phyloP scores from a whole-genome alignment of 257 asterid genomes.

The Thymus quinquecostatus region DNA sequence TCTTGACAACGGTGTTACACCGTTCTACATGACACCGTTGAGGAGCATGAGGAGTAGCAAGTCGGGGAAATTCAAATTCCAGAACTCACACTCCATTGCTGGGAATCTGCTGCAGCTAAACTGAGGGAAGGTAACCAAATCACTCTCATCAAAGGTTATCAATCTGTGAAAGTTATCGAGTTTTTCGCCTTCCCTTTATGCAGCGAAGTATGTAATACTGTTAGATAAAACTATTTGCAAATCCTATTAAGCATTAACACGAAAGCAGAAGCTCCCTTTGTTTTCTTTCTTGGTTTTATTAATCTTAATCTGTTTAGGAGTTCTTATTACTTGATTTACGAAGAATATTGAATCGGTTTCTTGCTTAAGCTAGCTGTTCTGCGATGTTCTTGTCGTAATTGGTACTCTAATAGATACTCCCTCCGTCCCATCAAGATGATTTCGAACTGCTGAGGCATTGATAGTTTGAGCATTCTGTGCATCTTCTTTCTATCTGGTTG shows the following conservation, averaged over 20 bases:
- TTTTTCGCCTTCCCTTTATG: slow-evolving; percentile 30
- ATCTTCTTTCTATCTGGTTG: background rate
- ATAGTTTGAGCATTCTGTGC: background rate
- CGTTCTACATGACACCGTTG: slow-evolving; percentile 84
- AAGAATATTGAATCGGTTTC: too few species aligned
- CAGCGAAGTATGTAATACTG: slow-evolving; percentile 40
- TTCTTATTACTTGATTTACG: too few species aligned
- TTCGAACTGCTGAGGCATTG: background rate
- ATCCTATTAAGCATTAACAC: slow-evolving; percentile 28
- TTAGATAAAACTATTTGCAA: slow-evolving; percentile 27
- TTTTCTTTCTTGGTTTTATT: slow-evolving; percentile 16
- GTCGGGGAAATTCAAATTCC: slow-evolving; percentile 51
- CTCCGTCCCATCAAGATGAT: slow-evolving; percentile 7
- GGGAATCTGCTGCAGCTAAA: slow-evolving; percentile 54
- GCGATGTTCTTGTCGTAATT: too few species aligned
- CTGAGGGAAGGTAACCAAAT: slow-evolving; percentile 44
- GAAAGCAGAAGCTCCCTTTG: slow-evolving; percentile 29
- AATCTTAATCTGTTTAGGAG: background rate
- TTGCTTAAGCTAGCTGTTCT: too few species aligned
- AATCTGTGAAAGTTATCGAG: slow-evolving; percentile 31
- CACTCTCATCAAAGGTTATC: slow-evolving; percentile 32
- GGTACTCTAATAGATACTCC: too few species aligned
- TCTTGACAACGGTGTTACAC: slow-evolving; percentile 49
- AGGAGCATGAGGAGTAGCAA: slow-evolving; percentile 60
- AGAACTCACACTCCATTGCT: slow-evolving; percentile 42